Percentiles rank a stretch among this genome's conserved stretches.
Evolutionary conservation across 805 yeast genomes (phyloP).

Genomic region (Debaryomyces prosopidis): DNA sequence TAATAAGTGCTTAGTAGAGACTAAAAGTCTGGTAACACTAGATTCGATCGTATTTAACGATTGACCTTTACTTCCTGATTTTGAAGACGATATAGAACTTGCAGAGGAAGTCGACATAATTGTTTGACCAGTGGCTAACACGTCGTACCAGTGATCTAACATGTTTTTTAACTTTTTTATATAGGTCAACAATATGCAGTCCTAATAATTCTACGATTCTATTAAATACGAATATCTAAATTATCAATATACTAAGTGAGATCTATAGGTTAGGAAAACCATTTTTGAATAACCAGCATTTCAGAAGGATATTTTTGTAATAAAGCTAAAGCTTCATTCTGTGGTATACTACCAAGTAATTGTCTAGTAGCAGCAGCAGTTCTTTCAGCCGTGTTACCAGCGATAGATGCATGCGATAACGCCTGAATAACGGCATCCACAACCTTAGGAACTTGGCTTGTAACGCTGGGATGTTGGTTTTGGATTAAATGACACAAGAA

Average conservation of each 20-base stretch:
- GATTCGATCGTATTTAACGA: constrained; percentile 64
- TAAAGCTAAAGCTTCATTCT: constrained; percentile 63
- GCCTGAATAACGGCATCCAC: constrained; percentile 76
- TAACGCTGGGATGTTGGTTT: constrained; percentile 56
- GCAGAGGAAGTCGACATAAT: constrained; percentile 2
- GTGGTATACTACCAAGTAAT: constrained; percentile 65
- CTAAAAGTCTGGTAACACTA: constrained; percentile 73
- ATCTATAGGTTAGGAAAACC: constrained; percentile 40
- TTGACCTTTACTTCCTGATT: constrained; percentile 12
- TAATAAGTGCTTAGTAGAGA: constrained; percentile 85
- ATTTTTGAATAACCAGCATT: constrained; percentile 58
- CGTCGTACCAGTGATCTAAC: too few species aligned
- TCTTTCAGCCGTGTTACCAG: constrained; percentile 70
- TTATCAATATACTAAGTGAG: constrained; percentile 1
- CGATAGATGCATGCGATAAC: constrained; percentile 61
- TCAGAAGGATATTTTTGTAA: constrained; percentile 64
- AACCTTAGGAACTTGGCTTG: constrained; percentile 56
- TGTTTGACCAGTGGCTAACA: background rate
- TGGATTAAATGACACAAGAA: constrained; percentile 74
- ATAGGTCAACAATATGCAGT: constrained; percentile 1
- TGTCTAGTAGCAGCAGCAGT: constrained; percentile 64
- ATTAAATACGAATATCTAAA: background rate
- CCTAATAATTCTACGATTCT: background rate
- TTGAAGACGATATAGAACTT: constrained; percentile 4
- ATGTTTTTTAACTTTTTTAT: too few species aligned